Evolutionary conservation across 2,329 filamentous ascomycete genomes (phyloP).

Genomic region (Fusarium sp.): DNA sequence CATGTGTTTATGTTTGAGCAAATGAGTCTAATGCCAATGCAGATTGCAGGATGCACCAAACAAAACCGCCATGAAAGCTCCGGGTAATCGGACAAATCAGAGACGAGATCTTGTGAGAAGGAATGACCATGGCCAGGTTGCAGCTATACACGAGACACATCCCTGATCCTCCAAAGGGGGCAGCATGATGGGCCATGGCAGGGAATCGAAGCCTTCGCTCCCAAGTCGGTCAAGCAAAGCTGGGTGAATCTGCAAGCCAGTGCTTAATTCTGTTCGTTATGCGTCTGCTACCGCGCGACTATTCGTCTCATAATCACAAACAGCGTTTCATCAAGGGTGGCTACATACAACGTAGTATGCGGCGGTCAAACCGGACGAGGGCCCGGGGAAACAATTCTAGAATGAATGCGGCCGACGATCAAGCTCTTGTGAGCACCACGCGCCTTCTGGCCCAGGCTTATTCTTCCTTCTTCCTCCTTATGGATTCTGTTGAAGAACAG

Average conservation of each 20-base stretch:
- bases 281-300: not conserved
- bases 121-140: conserved; percentile 9
- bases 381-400: conserved; percentile 12
- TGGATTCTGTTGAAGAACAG: no score
- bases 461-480: not conserved
- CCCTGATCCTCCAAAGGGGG: conserved; percentile 19
- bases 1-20: not conserved
- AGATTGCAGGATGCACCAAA: conserved; percentile 28
- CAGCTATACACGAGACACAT: conserved; percentile 26
- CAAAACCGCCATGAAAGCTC: not conserved
- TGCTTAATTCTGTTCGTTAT: not conserved
- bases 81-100: conserved; percentile 14
- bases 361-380: not conserved
- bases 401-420: conserved; percentile 1
- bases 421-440: not conserved
- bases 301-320: conserved; percentile 1
- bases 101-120: conserved; percentile 1
- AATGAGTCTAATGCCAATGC: conserved; percentile 1
- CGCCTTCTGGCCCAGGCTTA: not conserved
- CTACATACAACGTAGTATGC: not conserved
- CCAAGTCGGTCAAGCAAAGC: not conserved
- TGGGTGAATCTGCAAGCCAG: not conserved
- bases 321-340: conserved; percentile 1
- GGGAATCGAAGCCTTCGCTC: conserved; percentile 17
- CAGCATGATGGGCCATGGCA: conserved; percentile 3